Conservation (phyloP, 2,329 filamentous ascomycete genomes). For the Sporothrix luriei region DNA sequence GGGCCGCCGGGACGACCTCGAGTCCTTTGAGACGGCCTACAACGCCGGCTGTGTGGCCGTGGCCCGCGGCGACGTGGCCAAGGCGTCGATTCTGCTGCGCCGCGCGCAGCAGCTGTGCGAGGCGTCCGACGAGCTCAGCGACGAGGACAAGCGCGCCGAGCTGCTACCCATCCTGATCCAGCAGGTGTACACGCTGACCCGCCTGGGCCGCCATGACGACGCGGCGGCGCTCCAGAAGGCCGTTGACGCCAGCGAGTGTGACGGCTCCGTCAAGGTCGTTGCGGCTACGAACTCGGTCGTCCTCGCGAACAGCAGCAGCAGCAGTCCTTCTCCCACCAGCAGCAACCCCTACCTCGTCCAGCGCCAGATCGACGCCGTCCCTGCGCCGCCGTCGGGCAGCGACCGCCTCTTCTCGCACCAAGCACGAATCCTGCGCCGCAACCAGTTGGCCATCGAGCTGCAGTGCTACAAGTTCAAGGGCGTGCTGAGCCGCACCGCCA, state of each 20-base stretch:
- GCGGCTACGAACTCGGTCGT: conserved; percentile 64
- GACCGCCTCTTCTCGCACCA: conserved; percentile 76
- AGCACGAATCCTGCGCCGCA: conserved; percentile 60
- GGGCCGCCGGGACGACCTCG: conserved; percentile 62
- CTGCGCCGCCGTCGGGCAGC: conserved; percentile 53
- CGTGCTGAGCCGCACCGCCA: conserved; percentile 54
- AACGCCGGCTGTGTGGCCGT: conserved; percentile 76
- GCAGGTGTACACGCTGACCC: conserved; percentile 70
- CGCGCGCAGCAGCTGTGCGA: conserved; percentile 72
- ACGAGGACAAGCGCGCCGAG: conserved; percentile 74
- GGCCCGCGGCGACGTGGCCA: conserved; percentile 66
- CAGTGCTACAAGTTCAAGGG: conserved; percentile 69
- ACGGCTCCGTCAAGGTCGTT: conserved; percentile 66
- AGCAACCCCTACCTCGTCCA: conserved; percentile 70
- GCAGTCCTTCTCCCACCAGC: conserved; percentile 54
- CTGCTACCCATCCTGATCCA: conserved; percentile 75
- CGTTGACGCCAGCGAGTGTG: conserved; percentile 66
- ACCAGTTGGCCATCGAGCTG: conserved; percentile 66
- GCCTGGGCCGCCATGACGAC: conserved; percentile 66
- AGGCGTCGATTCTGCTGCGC: conserved; percentile 68
- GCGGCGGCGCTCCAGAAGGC: conserved; percentile 64
- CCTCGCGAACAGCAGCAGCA: conserved; percentile 40
- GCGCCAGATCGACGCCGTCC: conserved; percentile 59
- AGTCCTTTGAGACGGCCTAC: conserved; percentile 80
- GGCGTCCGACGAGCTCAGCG: conserved; percentile 69